Evolutionary conservation across 345 rosid species (phyloP).

Genomic region (Cardamine chenopodiifolia): DNA sequence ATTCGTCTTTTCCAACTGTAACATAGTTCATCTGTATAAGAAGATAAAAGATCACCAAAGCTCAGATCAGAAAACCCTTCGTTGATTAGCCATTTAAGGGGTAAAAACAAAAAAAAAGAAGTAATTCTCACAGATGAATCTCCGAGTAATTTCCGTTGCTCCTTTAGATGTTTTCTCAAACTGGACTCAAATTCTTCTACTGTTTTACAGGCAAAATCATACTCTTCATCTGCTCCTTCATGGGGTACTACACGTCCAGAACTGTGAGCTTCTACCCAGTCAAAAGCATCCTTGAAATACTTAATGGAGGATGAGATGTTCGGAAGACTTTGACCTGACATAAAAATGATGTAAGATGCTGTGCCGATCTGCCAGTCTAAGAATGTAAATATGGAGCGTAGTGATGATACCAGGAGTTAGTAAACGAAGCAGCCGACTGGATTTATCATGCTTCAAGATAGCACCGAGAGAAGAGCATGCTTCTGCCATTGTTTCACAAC

Average conservation of each 20-base stretch:
- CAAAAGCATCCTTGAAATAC: constrained; percentile 88
- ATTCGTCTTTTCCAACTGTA: constrained; percentile 86
- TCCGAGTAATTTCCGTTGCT: constrained; percentile 80
- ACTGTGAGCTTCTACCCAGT: constrained; percentile 88
- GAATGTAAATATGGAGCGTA: constrained; percentile 15
- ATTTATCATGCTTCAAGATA: constrained; percentile 65
- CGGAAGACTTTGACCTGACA: constrained; percentile 78
- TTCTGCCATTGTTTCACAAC: constrained; percentile 77
- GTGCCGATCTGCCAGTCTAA: constrained; percentile 8
- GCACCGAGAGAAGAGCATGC: constrained; percentile 77
- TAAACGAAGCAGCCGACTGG: constrained; percentile 65
- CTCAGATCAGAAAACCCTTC: constrained; percentile 27
- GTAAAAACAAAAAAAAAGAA: constrained; percentile 16
- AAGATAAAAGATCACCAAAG: constrained; percentile 32
- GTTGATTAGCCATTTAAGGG: constrained; percentile 18
- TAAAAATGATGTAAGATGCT: constrained; percentile 28
- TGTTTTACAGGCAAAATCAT: constrained; percentile 70
- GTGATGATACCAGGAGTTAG: constrained; percentile 67
- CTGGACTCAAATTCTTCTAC: constrained; percentile 61
- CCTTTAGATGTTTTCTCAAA: constrained; percentile 79
- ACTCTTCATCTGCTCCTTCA: constrained; percentile 80
- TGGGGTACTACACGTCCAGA: constrained; percentile 90
- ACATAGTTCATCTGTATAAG: constrained; percentile 76
- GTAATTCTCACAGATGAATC: constrained; percentile 66
- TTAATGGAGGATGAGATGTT: constrained; percentile 56